These are phyloP conservation scores for Petrea volubilis DNA, from an alignment of 257 asterid species.

Conservation along the genomic window DNA sequence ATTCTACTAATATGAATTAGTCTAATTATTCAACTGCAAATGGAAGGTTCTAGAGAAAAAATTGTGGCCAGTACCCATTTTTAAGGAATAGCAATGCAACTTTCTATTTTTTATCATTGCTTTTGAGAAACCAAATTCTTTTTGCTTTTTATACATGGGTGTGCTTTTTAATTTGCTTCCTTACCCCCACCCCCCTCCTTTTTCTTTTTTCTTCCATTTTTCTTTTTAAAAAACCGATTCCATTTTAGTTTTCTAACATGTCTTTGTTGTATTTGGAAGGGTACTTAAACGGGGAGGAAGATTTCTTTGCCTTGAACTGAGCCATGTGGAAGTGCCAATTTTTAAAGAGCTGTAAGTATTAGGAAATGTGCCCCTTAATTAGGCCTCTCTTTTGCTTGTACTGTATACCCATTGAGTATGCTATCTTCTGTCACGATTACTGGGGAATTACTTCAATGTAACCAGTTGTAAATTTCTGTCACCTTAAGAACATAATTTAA, in stretches of 20 bases:
- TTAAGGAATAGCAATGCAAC: neutral
- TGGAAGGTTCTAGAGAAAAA: neutral
- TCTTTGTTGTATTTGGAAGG: slow-evolving; percentile 45
- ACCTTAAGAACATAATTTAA: neutral
- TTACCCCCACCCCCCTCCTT: neutral
- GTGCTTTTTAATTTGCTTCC: neutral
- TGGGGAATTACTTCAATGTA: slow-evolving; percentile 2
- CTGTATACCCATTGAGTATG: neutral
- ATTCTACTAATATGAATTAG: neutral
- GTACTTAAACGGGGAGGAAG: slow-evolving; percentile 94
- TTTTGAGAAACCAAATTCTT: neutral
- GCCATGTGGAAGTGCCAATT: slow-evolving; percentile 82
- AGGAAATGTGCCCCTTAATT: neutral
- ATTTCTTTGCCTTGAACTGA: slow-evolving; percentile 94
- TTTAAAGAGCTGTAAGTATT: slow-evolving; percentile 76
- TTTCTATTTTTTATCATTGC: neutral
- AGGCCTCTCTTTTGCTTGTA: neutral
- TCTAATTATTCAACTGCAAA: neutral
- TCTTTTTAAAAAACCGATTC: neutral
- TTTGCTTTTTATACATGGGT: neutral
- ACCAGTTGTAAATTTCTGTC: neutral
- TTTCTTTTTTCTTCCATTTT: neutral
- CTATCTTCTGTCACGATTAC: neutral
- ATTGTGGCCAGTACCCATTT: neutral
- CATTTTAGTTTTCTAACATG: slow-evolving; percentile 5